Percentiles rank a stretch among this genome's conserved stretches.
Evolutionary conservation across 495 filamentous ascomycete species (phyloP).

Genomic region (Alectoria sarmentosa): DNA sequence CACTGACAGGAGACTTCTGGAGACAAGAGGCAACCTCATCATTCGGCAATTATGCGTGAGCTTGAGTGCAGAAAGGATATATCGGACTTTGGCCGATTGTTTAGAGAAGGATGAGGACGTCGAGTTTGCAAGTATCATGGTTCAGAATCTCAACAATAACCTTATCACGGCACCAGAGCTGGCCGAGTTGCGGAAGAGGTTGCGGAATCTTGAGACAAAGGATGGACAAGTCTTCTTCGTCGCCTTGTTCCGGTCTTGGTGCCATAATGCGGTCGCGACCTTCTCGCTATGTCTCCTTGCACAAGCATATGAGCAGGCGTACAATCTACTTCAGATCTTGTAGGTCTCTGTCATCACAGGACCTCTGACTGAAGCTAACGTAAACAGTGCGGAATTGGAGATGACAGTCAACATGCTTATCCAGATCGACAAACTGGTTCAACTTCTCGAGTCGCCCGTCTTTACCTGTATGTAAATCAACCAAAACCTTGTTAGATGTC

Average conservation of each 20-base stretch:
- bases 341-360: constrained; percentile 36
- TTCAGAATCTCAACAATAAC: constrained; percentile 98
- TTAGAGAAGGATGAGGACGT: constrained; percentile 97
- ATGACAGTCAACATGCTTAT: constrained; percentile 99
- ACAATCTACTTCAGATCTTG: constrained; percentile 95
- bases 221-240: constrained; percentile 96
- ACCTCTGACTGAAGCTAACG: constrained; percentile 34
- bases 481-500: background rate
- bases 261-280: constrained; percentile 96
- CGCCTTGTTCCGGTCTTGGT: constrained; percentile 92
- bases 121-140: constrained; percentile 99
- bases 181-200: constrained; percentile 78
- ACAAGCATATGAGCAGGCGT: constrained; percentile 97
- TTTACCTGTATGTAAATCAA: constrained; percentile 68
- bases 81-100: constrained; percentile 91
- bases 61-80: constrained; percentile 90
- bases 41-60: constrained; percentile 92
- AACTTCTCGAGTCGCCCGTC: constrained; percentile 93
- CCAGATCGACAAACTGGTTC: constrained; percentile 97
- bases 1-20: constrained; percentile 82
- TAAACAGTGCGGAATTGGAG: constrained; percentile 79
- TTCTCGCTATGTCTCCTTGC: constrained; percentile 94
- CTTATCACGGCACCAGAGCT: constrained; percentile 95
- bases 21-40: constrained; percentile 90
- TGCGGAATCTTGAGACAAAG: constrained; percentile 85